Conservation (phyloP, 768 basidiomycete species). For the Hygrophorus pudorinus region DNA sequence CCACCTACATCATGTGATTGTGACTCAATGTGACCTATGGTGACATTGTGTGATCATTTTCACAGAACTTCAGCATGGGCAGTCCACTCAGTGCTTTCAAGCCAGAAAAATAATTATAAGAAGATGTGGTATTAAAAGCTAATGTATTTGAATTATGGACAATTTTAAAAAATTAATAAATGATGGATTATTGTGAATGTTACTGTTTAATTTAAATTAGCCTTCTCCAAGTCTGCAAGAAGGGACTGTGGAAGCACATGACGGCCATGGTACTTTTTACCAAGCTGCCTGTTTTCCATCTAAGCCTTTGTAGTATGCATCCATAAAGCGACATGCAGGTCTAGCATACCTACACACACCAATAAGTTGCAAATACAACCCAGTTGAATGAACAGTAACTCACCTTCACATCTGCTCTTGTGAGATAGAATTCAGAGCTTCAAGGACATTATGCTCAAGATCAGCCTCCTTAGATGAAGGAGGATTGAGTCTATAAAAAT, state of each 20-base stretch:
- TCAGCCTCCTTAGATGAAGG: slow-evolving; percentile 1
- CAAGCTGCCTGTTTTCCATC: slow-evolving; percentile 15
- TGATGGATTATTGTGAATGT: not conserved
- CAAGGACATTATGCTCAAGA: slow-evolving; percentile 7
- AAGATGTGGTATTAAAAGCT: too few relatives aligned
- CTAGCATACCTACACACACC: too few relatives aligned
- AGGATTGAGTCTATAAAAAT: slow-evolving; percentile 13
- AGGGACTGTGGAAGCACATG: slow-evolving; percentile 10
- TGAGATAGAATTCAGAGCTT: slow-evolving; percentile 5
- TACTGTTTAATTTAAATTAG: not conserved
- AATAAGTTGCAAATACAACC: too few relatives aligned
- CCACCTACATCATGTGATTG: too few relatives aligned
- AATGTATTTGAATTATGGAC: too few relatives aligned
- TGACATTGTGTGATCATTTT: too few relatives aligned
- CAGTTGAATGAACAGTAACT: too few relatives aligned
- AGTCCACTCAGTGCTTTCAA: too few relatives aligned
- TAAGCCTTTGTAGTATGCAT: slow-evolving; percentile 14
- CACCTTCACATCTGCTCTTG: slow-evolving; percentile 2
- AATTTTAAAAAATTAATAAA: too few relatives aligned
- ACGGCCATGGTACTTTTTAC: slow-evolving; percentile 16
- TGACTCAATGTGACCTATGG: too few relatives aligned
- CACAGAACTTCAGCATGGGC: too few relatives aligned
- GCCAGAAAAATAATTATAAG: too few relatives aligned
- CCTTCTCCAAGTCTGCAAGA: not conserved
- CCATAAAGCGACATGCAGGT: slow-evolving; percentile 12